These are phyloP conservation scores for Halenospora varia DNA, from an alignment of 495 filamentous ascomycete genomes.

Conservation along the genomic window DNA sequence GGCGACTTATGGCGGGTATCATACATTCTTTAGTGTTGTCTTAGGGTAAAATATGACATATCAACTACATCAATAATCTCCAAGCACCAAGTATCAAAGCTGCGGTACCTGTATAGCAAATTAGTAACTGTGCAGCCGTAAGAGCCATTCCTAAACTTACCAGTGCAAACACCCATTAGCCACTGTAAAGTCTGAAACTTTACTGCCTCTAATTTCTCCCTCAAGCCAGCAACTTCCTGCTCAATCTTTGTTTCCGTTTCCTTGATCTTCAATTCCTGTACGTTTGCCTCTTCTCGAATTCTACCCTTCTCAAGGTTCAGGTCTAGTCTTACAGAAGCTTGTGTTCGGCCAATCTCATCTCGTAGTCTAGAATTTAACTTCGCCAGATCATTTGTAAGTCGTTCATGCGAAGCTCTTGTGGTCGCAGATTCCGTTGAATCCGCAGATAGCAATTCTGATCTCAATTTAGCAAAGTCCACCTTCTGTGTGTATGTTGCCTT, in stretches of 20 bases:
- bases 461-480: slow-evolving; percentile 98
- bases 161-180: slow-evolving; percentile 95
- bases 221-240: slow-evolving; percentile 88
- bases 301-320: slow-evolving; percentile 95
- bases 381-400: slow-evolving; percentile 87
- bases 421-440: slow-evolving; percentile 88
- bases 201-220: slow-evolving; percentile 91
- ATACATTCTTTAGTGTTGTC: not conserved
- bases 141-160: slow-evolving; percentile 21
- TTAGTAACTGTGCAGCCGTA: slow-evolving; percentile 29
- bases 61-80: slow-evolving; percentile 76
- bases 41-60: too few relatives aligned
- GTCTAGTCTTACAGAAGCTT: slow-evolving; percentile 86
- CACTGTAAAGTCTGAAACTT: slow-evolving; percentile 98
- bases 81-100: slow-evolving; percentile 94
- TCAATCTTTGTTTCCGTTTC: slow-evolving; percentile 98
- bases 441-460: slow-evolving; percentile 84
- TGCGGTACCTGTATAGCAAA: slow-evolving; percentile 50
- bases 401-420: slow-evolving; percentile 86
- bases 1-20: not conserved
- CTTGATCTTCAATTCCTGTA: slow-evolving; percentile 97
- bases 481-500: slow-evolving; percentile 95
- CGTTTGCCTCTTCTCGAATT: slow-evolving; percentile 94
- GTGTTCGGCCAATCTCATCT: slow-evolving; percentile 91
- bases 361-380: slow-evolving; percentile 84